Percentiles rank a stretch among this genome's conserved stretches.
Evolutionary conservation across 2,329 filamentous ascomycete species (phyloP).

Genomic region (Penicillium sp.): DNA sequence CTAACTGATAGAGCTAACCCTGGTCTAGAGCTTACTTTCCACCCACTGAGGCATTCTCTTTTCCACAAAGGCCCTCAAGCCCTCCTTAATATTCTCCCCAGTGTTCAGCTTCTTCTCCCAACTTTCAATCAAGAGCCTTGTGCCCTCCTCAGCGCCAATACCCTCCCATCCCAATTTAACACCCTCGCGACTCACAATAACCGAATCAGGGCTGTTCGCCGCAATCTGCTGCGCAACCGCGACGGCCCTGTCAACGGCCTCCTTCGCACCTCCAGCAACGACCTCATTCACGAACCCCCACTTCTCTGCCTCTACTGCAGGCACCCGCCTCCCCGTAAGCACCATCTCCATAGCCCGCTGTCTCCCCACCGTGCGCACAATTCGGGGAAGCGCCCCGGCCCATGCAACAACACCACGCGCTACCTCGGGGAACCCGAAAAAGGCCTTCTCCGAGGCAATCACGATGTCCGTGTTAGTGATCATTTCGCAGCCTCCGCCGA

Average conservation of each 20-base stretch:
- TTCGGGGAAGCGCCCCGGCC: slow-evolving; percentile 71
- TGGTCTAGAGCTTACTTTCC: slow-evolving; percentile 42
- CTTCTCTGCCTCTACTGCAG: slow-evolving; percentile 62
- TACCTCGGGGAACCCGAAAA: slow-evolving; percentile 74
- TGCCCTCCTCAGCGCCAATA: slow-evolving; percentile 67
- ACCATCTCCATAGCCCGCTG: slow-evolving; percentile 76
- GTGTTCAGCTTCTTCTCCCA: slow-evolving; percentile 65
- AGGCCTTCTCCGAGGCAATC: slow-evolving; percentile 60
- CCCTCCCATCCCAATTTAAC: slow-evolving; percentile 75
- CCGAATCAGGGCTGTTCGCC: slow-evolving; percentile 73
- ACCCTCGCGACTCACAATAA: slow-evolving; percentile 75
- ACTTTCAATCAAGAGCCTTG: slow-evolving; percentile 60
- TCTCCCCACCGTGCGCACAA: slow-evolving; percentile 67
- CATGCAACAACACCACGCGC: slow-evolving; percentile 72
- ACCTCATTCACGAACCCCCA: slow-evolving; percentile 76
- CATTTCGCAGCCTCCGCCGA: slow-evolving; percentile 80
- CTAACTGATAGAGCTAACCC: background rate
- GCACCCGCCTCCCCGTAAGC: slow-evolving; percentile 65
- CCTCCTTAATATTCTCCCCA: slow-evolving; percentile 76
- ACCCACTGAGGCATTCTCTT: slow-evolving; percentile 71
- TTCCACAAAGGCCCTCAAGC: slow-evolving; percentile 76
- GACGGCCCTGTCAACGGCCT: slow-evolving; percentile 54
- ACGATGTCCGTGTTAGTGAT: slow-evolving; percentile 73
- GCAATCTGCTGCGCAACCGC: slow-evolving; percentile 66
- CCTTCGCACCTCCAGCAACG: slow-evolving; percentile 25